Evolutionary conservation across 2,329 filamentous ascomycete genomes (phyloP).

Genomic region (Fusarium pseudonygamai): DNA sequence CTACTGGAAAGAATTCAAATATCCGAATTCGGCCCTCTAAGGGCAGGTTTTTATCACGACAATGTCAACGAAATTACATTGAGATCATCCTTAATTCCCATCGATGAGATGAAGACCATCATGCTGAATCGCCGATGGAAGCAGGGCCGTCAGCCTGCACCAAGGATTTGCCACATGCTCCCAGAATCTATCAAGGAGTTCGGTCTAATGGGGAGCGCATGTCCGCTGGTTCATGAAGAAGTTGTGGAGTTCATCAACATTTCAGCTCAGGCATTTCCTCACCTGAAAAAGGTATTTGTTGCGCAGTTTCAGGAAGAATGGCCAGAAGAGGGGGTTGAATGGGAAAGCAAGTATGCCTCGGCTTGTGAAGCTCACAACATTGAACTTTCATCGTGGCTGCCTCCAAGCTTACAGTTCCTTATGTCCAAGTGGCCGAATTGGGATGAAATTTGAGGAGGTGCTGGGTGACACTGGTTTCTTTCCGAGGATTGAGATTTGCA

Average conservation of each 20-base stretch:
- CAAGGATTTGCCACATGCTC: background rate
- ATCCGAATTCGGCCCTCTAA: rapidly evolving
- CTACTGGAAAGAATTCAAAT: background rate
- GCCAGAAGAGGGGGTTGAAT: background rate
- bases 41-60: background rate
- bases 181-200: background rate
- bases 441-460: background rate
- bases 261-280: background rate
- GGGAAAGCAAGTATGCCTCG: background rate
- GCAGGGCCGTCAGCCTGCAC: background rate
- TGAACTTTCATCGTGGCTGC: background rate
- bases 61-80: background rate
- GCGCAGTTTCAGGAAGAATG: too few species aligned
- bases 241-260: background rate
- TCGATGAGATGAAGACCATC: background rate
- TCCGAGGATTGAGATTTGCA: background rate
- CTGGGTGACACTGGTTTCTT: rapidly evolving
- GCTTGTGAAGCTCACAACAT: background rate
- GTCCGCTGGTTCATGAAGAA: background rate
- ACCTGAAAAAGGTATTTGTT: background rate
- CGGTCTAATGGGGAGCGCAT: background rate
- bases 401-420: background rate
- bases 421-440: rapidly evolving
- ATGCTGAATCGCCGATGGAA: background rate
- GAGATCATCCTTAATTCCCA: background rate